These are phyloP conservation scores for Ophioceras dolichostomum DNA, from an alignment of 2,329 filamentous ascomycete genomes.

Conservation along the genomic window DNA sequence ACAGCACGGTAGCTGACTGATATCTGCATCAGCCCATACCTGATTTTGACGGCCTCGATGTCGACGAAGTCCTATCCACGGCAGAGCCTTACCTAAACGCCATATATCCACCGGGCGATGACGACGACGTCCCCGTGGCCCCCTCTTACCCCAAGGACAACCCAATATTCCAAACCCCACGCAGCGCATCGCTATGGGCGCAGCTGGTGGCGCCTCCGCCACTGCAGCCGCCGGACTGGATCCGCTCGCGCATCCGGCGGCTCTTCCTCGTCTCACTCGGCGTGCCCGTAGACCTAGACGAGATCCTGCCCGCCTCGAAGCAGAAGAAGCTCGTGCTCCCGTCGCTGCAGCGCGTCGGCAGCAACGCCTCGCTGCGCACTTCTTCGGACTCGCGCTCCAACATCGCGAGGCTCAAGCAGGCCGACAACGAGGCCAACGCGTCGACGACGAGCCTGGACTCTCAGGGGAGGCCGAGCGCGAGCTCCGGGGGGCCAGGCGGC, in stretches of 20 bases:
- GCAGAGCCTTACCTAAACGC: slow-evolving; percentile 55
- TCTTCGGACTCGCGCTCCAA: slow-evolving; percentile 41
- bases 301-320: slow-evolving; percentile 92
- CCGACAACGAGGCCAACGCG: slow-evolving; percentile 36
- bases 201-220: slow-evolving; percentile 92
- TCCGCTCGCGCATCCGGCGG: slow-evolving; percentile 84
- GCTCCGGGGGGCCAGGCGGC: no score
- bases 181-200: slow-evolving; percentile 86
- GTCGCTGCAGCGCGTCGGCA: slow-evolving; percentile 48
- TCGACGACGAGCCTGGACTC: slow-evolving; percentile 49
- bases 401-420: slow-evolving; percentile 20
- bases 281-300: slow-evolving; percentile 91
- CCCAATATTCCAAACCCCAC: slow-evolving; percentile 69
- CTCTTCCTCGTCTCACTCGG: slow-evolving; percentile 93
- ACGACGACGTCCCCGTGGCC: slow-evolving; percentile 24
- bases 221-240: slow-evolving; percentile 94
- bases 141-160: slow-evolving; percentile 39
- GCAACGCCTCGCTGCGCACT: slow-evolving; percentile 37
- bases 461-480: slow-evolving; percentile 39
- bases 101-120: slow-evolving; percentile 49
- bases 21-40: slow-evolving; percentile 60
- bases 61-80: slow-evolving; percentile 46
- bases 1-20: no score
- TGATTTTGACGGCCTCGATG: slow-evolving; percentile 50
- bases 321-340: slow-evolving; percentile 95